Conservation (phyloP, 768 basidiomycete genomes). For the Coprinopsis sp. region DNA sequence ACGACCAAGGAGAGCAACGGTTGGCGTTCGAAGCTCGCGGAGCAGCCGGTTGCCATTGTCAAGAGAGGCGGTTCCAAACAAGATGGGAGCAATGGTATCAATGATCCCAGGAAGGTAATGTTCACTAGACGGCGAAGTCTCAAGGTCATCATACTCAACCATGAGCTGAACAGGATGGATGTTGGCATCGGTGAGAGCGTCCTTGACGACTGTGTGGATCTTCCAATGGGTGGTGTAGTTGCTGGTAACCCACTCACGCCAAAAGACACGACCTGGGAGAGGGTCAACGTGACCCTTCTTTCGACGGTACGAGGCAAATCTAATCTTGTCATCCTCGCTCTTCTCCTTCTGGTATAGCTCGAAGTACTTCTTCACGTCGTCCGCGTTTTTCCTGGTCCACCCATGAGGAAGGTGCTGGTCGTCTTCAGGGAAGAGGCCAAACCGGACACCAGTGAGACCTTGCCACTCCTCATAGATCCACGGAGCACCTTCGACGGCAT, state of each 20-base stretch:
- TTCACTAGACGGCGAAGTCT: background rate
- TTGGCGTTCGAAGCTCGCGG: background rate
- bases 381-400: constrained; percentile 9
- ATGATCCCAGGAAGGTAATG: constrained; percentile 1
- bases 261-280: constrained; percentile 14
- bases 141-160: background rate
- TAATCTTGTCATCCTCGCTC: background rate
- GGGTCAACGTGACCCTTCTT: background rate
- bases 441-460: constrained; percentile 16
- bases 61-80: constrained; percentile 3
- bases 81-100: background rate
- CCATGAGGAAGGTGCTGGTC: constrained; percentile 16
- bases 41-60: background rate
- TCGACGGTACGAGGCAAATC: background rate
- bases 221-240: constrained; percentile 10
- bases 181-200: constrained; percentile 5
- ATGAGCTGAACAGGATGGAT: constrained; percentile 10
- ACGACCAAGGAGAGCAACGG: background rate
- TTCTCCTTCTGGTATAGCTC: constrained; percentile 4
- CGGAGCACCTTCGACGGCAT: constrained; percentile 4
- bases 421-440: constrained; percentile 20
- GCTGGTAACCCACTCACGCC: constrained; percentile 10
- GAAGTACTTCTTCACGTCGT: constrained; percentile 14
- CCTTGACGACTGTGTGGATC: constrained; percentile 13
- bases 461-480: constrained; percentile 18